These are phyloP conservation scores for Fusarium humuli DNA, from an alignment of 2,329 filamentous ascomycete species.

Conservation along the genomic window DNA sequence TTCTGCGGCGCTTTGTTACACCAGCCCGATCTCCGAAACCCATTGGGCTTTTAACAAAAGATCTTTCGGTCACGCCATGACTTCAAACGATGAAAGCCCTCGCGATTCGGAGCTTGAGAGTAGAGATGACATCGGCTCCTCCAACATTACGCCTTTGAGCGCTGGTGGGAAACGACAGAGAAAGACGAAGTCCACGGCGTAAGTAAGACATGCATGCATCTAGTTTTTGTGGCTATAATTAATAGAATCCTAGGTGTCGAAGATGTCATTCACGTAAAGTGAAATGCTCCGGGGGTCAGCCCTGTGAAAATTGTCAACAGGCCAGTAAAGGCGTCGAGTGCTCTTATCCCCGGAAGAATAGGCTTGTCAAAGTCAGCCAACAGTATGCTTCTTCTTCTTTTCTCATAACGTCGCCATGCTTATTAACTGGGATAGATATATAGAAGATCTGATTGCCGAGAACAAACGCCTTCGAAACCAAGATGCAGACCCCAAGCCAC, in stretches of 20 bases:
- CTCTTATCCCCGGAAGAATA: constrained; percentile 50
- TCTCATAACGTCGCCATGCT: background rate
- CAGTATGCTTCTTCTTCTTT: constrained; percentile 32
- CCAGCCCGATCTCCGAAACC: background rate
- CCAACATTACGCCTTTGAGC: constrained; percentile 18
- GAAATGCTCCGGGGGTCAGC: constrained; percentile 51
- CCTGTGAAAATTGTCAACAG: constrained; percentile 50
- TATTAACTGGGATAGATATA: constrained; percentile 43
- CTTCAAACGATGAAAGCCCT: constrained; percentile 19
- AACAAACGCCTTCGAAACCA: constrained; percentile 47
- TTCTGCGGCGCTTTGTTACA: background rate
- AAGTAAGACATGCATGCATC: background rate
- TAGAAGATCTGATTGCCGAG: constrained; percentile 52
- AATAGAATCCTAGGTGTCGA: constrained; percentile 42
- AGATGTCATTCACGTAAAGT: constrained; percentile 52
- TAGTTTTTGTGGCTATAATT: background rate
- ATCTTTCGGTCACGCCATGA: constrained; percentile 18
- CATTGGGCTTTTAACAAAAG: background rate
- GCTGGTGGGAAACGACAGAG: constrained; percentile 28
- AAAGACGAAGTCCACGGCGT: constrained; percentile 46
- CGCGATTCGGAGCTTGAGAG: constrained; percentile 37
- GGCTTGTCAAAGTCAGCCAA: constrained; percentile 50
- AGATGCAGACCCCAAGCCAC: constrained; percentile 24
- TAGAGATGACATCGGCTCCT: constrained; percentile 34
- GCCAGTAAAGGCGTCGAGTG: constrained; percentile 49